Conservation (phyloP, 345 rosid genomes). For the Citrus medica region DNA sequence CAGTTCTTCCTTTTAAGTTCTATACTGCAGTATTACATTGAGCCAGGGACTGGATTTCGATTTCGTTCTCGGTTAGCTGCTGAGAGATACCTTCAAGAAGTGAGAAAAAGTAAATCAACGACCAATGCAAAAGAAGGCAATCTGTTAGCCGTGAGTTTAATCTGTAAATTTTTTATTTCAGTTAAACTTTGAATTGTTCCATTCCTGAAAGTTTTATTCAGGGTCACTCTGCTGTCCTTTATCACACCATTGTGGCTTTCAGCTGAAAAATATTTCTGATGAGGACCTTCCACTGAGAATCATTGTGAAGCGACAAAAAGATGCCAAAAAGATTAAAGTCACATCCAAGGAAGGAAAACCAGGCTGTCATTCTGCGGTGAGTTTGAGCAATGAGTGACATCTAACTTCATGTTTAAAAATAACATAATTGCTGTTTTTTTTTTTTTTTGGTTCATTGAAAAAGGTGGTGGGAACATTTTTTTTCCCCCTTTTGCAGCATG, state of each 20-base stretch:
- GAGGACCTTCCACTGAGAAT: slow-evolving; percentile 8
- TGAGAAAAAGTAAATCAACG: background rate
- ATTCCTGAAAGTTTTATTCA: background rate
- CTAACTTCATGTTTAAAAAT: background rate
- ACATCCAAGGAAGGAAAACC: background rate
- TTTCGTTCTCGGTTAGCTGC: slow-evolving; percentile 31
- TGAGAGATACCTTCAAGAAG: slow-evolving; percentile 22
- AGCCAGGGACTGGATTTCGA: slow-evolving; percentile 33
- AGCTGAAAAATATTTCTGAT: background rate
- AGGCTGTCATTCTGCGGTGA: background rate
- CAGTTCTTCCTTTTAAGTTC: background rate
- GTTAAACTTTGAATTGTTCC: background rate
- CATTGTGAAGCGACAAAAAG: background rate
- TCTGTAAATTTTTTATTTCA: background rate
- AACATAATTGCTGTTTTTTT: background rate
- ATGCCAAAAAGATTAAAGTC: background rate
- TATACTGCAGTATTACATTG: slow-evolving; percentile 34
- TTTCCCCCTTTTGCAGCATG: slow-evolving; percentile 17
- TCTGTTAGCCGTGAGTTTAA: slow-evolving; percentile 9
- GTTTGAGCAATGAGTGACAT: background rate
- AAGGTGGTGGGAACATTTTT: background rate
- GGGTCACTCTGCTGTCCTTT: background rate
- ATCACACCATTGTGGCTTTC: background rate
- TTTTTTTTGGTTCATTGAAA: background rate
- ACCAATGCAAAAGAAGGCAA: slow-evolving; percentile 12